phyloP scores from a whole-genome alignment of 257 asterid genomes.

The Solanum megistacrolobum region DNA sequence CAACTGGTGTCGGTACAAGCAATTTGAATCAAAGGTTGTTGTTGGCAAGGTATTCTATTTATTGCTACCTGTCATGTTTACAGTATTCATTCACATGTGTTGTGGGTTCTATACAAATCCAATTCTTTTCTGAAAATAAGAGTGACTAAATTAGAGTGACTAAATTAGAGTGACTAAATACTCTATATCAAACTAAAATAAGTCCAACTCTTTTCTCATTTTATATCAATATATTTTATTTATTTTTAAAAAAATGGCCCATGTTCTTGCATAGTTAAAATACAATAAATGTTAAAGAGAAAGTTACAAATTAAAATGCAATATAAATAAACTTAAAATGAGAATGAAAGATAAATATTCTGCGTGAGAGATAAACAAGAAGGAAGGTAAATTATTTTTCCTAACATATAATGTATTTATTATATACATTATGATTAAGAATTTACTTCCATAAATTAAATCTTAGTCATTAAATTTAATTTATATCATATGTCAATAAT shows the following conservation, averaged over 20 bases:
- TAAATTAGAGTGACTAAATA: too few relatives aligned
- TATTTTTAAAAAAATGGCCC: not conserved
- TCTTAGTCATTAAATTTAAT: too few relatives aligned
- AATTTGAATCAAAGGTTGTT: not conserved
- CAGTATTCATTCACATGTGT: not conserved
- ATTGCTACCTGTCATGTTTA: not conserved
- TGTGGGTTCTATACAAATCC: not conserved
- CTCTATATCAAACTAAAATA: not conserved
- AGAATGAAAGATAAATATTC: not conserved
- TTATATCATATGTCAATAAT: not conserved
- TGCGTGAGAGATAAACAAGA: not conserved
- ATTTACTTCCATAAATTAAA: not conserved
- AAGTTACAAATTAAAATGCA: not conserved
- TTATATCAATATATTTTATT: too few relatives aligned
- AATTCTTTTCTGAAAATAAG: too few relatives aligned
- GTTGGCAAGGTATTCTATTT: not conserved
- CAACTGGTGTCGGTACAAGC: not conserved
- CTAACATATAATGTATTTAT: too few relatives aligned
- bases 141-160: too few relatives aligned
- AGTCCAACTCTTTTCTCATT: not conserved
- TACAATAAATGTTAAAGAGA: not conserved
- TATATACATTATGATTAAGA: too few relatives aligned
- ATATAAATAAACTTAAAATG: too few relatives aligned
- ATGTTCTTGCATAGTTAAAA: too few relatives aligned
- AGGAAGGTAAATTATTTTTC: not conserved